These are phyloP conservation scores for Insectozyma bohioensis DNA, from an alignment of 1,139 yeast genomes.

Conservation along the genomic window DNA sequence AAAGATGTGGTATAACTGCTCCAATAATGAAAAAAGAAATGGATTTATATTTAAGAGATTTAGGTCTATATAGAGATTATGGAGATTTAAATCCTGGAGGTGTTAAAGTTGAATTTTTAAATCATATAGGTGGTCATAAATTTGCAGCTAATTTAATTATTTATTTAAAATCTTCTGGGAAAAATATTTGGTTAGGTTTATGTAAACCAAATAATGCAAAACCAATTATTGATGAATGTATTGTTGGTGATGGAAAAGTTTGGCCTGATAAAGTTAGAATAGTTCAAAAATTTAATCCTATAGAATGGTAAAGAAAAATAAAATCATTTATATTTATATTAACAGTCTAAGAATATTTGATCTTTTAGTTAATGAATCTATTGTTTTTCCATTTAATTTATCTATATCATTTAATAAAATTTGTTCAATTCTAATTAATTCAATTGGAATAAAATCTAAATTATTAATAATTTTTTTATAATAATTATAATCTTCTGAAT, in stretches of 20 bases:
- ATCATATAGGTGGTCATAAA: constrained; percentile 96
- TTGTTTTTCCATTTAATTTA: constrained; percentile 29
- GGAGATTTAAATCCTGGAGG: constrained; percentile 78
- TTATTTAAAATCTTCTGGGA: constrained; percentile 63
- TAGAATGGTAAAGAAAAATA: constrained; percentile 49
- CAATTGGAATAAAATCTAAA: constrained; percentile 34
- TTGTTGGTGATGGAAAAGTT: constrained; percentile 61
- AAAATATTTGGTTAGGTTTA: constrained; percentile 85
- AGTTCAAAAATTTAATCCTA: constrained; percentile 52
- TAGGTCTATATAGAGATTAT: constrained; percentile 68
- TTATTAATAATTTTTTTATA: constrained; percentile 54
- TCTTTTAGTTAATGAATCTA: constrained; percentile 50
- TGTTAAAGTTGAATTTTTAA: constrained; percentile 63
- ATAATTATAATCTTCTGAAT: constrained; percentile 23
- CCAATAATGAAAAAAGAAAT: constrained; percentile 85
- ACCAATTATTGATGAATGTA: constrained; percentile 73
- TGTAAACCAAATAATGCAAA: constrained; percentile 75
- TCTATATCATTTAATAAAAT: constrained; percentile 41
- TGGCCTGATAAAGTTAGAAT: constrained; percentile 72
- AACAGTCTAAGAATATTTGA: constrained; percentile 47
- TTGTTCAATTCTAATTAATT: constrained; percentile 49
- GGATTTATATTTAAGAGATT: constrained; percentile 68
- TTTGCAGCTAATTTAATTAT: constrained; percentile 85
- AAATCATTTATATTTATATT: constrained; percentile 9
- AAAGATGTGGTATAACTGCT: constrained; percentile 91